Evolutionary conservation across 176 grass and related monocot species (phyloP), one percentile per base, ranked within the genome.

Genomic region (Ensete glaucum): DNA sequence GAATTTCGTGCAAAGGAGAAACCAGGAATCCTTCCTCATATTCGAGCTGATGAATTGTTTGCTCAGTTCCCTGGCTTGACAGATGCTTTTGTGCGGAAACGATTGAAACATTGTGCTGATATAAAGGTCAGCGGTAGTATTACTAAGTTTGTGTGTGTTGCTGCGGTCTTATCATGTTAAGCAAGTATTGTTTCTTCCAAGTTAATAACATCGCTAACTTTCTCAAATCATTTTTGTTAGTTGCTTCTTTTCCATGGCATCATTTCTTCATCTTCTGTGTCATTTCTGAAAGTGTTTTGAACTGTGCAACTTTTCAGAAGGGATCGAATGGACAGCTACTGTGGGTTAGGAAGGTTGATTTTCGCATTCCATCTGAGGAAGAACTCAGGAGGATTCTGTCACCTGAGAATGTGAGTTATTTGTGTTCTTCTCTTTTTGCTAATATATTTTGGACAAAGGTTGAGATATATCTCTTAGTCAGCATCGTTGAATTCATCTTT

Each of bases 71-170:
- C 95, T 16, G 78, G 70, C 58, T 51, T 91, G 57, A 98, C 95
- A 57, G 84, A 82, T 74, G 86, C 87, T 49, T 85, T 98, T 75
- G 68, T 93, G 73, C 87, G 85, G 50, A 98, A 83, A 74, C 75
- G 90, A 13, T 81, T 98, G 72, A 93, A 98, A 77, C 90, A 93
- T 82, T 93, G 90, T 85, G 95, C 95, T 27, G 90, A 93, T 77
- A 79, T 90, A 50, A 87, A 82, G 93, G 93, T 96, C 67, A 62
- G 84, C 51, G 21, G 67, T 17, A 50, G 51, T 51, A 50, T 51
- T 50, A 50, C 6, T 51, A 50, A 50, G 17, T 17, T 60, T 60
- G 1, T 50, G 43, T 17, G 34, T 17, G 12, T 13, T 67, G 65
- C 43, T 67, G 29, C 26, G 0, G 16, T 70, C 43, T 8, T 21